Evolutionary conservation across 148 eudicot genomes (phyloP).

Genomic region (Persicaria maculosa): DNA sequence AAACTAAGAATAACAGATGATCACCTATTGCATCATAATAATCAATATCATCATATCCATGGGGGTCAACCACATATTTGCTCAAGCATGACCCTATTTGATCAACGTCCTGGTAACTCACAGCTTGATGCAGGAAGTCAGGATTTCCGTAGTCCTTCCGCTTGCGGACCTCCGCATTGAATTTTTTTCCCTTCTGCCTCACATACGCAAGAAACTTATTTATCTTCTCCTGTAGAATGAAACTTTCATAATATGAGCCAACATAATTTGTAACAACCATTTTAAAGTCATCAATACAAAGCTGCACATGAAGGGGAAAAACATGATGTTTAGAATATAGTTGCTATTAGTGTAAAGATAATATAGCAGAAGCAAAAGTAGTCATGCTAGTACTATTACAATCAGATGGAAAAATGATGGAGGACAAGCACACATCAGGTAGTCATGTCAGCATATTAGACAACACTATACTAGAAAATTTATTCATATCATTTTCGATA

Average conservation of each 20-base stretch:
- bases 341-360: no score
- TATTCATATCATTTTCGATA: no score
- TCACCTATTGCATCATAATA: constrained; percentile 83
- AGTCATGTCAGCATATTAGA: no score
- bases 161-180: constrained; percentile 89
- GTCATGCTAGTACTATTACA: no score
- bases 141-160: constrained; percentile 94
- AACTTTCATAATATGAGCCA: background rate
- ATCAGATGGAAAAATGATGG: no score
- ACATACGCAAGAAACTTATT: constrained; percentile 61
- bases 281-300: no score
- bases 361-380: no score
- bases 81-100: constrained; percentile 89
- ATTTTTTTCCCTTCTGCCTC: constrained; percentile 57
- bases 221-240: constrained; percentile 56
- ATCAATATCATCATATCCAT: constrained; percentile 88
- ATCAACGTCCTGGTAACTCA: constrained; percentile 91
- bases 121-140: constrained; percentile 93
- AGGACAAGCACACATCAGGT: no score
- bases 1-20: background rate
- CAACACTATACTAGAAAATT: no score
- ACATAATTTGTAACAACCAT: no score
- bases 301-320: no score
- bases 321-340: no score
- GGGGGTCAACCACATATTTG: constrained; percentile 97